Base-by-base conservation (phyloP, 2,329 filamentous ascomycete species). In the Diaporthe caulivora region DNA sequence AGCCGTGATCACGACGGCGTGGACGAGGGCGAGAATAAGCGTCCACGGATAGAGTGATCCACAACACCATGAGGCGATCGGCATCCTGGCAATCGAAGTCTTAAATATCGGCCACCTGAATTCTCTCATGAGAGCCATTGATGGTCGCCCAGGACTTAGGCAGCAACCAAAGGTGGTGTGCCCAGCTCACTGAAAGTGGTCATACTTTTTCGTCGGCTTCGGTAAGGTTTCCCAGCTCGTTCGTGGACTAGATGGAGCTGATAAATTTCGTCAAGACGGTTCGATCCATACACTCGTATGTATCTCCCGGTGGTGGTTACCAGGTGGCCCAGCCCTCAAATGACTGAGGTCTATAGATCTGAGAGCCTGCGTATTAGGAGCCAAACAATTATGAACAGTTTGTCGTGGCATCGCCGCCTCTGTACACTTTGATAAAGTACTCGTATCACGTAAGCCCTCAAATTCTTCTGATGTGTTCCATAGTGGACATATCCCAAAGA, bases 1-100 rank as follows among this genome's bases (percentile, higher is more conserved):
- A 85, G 78, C 2, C 84, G 84, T 18, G 88, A 88, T 64, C 81
- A 83, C 8, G 82, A 83, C 40, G 82, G 79, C 13, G 82, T 83
- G 10, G 81, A 71, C 2, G 83, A 79, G 18, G 83, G 84, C 42
- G 87, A 88, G 68, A 87, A 78, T 76, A 89, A 89, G 79, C 82
- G 87, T 58, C 81, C 83, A 1, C 82, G 87, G 42, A 85, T 85
- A 3, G 87, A 88, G 68, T 87, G 70, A 72, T 34, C 15, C 8
- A 26, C 9, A 29, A 29, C 8, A 21, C 17, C 24, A 18, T 31
- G 15, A 11, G 24, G 34, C 54, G 34, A n/a, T 62, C 21, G n/a
- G 13, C 47, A 49, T 58, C 67, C 13, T 55, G 9, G 15, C 40
- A 44, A 17, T 34, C 53, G 26, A 24, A 0, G 4, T 31, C 15